Evolutionary conservation across 2,329 filamentous ascomycete genomes (phyloP), one percentile per base, ranked within the genome.

Genomic region (Didymellaceae sp.): DNA sequence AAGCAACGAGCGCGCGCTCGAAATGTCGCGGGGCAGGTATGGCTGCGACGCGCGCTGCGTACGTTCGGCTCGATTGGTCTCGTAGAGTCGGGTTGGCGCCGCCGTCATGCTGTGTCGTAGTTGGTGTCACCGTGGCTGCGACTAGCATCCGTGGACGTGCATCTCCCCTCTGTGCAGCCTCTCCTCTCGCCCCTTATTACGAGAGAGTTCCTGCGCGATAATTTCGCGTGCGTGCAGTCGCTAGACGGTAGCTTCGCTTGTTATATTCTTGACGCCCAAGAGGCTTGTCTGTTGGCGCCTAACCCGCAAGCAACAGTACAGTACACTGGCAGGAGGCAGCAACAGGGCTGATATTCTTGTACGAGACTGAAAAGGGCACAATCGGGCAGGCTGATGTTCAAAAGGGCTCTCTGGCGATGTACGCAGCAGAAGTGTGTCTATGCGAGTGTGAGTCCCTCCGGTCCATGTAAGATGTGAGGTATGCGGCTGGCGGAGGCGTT

Each of bases 41-140:
- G 50, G 31, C 22, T 30, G 34, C 41, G 25, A 20, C 37, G 30
- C 47, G 34, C 34, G 20, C 41, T 45, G 33, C 30, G 30, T 40
- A 20, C 13, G 28, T 45, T 40, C 11, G 43, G 39, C 46, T 63
- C 17, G 61, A 58, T 59, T 62, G 59, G 55, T 49, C 24, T 57
- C 43, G 58, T 63, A 59, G 58, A 67, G 63, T 67, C 57, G 64
- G 51, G 53, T 61, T 63, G 63, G 64, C 61, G 62, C 66, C 61
- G 58, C 47, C 57, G 53, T 61, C 68, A 69, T 71, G 67, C 65
- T 64, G 66, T 67, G 63, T 63, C 55, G 57, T 39, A 32, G 48
- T 59, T 47, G 60, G 63, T 66, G 62, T 64, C 57, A 68, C 63
- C 18, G 57, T 61, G 67, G 65, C 65, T 66, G 60, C 51, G 32